Conservation (phyloP, 208 protist species). For the Crithidia acanthocephali region DNA sequence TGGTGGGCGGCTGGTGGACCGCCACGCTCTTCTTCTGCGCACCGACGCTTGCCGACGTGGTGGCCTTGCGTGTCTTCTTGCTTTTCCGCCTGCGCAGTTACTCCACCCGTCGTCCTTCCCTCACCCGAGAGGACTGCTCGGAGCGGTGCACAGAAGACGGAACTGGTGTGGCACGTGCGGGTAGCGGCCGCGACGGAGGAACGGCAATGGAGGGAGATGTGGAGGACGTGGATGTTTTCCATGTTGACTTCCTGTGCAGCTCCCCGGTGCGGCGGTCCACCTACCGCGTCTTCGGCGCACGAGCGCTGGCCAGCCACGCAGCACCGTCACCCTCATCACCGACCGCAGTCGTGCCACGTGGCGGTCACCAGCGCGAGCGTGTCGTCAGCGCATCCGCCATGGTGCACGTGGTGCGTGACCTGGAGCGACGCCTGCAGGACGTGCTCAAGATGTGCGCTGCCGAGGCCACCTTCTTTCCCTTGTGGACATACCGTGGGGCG, state of each 20-base stretch:
- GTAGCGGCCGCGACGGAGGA: background rate
- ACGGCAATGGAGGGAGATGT: conserved; percentile 4
- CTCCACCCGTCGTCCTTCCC: background rate
- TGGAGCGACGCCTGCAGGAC: conserved; percentile 28
- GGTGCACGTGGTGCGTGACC: background rate
- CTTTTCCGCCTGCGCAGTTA: conserved; percentile 18
- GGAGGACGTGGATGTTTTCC: conserved; percentile 58
- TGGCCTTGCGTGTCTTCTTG: conserved; percentile 36
- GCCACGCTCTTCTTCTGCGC: conserved; percentile 62
- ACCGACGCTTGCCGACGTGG: conserved; percentile 56
- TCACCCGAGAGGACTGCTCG: background rate
- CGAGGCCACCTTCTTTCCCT: conserved; percentile 38
- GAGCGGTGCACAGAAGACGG: no score
- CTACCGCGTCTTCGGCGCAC: conserved; percentile 56
- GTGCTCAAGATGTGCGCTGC: conserved; percentile 26
- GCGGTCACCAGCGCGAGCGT: no score
- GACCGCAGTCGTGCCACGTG: no score
- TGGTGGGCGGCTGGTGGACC: conserved; percentile 56
- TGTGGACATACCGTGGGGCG: conserved; percentile 47
- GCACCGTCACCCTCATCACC: background rate
- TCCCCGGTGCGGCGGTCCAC: background rate
- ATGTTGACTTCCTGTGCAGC: conserved; percentile 42
- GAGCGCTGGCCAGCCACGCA: conserved; percentile 20
- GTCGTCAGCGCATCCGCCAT: background rate
- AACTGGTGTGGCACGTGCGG: background rate